These are phyloP conservation scores for Pseudogymnoascus sp. DNA, from an alignment of 2,329 filamentous ascomycete species.

Conservation along the genomic window DNA sequence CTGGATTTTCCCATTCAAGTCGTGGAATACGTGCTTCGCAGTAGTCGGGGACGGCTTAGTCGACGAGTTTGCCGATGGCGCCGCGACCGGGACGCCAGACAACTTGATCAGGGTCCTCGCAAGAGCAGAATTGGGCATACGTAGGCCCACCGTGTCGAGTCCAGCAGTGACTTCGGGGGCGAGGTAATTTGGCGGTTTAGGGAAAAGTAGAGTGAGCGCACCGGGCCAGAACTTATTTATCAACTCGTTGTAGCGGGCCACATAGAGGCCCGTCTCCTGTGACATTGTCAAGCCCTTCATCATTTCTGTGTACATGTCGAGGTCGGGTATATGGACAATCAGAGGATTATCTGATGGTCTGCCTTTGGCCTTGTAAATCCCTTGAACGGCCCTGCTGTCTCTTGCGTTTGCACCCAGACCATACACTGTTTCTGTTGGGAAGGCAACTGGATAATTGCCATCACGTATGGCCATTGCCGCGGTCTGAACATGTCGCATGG, in stretches of 20 bases:
- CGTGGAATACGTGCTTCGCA: slow-evolving; percentile 80
- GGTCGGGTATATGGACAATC: slow-evolving; percentile 82
- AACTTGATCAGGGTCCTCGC: slow-evolving; percentile 80
- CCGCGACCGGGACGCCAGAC: slow-evolving; percentile 71
- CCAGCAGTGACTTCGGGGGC: slow-evolving; percentile 90
- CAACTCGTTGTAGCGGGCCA: slow-evolving; percentile 56
- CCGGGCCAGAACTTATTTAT: slow-evolving; percentile 89
- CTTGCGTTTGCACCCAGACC: slow-evolving; percentile 95
- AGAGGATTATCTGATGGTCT: slow-evolving; percentile 90
- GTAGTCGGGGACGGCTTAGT: slow-evolving; percentile 88
- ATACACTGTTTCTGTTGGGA: slow-evolving; percentile 97
- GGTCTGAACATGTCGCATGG: neutral
- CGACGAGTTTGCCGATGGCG: slow-evolving; percentile 88
- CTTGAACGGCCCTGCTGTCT: slow-evolving; percentile 69
- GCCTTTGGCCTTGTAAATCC: slow-evolving; percentile 90
- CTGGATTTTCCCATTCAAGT: slow-evolving; percentile 73
- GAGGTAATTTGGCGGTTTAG: slow-evolving; percentile 59
- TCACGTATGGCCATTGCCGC: slow-evolving; percentile 60
- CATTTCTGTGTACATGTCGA: slow-evolving; percentile 58
- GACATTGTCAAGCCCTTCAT: neutral
- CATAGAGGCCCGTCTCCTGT: slow-evolving; percentile 21
- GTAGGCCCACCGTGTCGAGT: slow-evolving; percentile 74
- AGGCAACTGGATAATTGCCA: slow-evolving; percentile 73
- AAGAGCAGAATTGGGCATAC: slow-evolving; percentile 81
- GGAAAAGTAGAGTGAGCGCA: slow-evolving; percentile 82